phyloP scores from a whole-genome alignment of 495 filamentous ascomycete species.

The Chaetomium cochliodes region DNA sequence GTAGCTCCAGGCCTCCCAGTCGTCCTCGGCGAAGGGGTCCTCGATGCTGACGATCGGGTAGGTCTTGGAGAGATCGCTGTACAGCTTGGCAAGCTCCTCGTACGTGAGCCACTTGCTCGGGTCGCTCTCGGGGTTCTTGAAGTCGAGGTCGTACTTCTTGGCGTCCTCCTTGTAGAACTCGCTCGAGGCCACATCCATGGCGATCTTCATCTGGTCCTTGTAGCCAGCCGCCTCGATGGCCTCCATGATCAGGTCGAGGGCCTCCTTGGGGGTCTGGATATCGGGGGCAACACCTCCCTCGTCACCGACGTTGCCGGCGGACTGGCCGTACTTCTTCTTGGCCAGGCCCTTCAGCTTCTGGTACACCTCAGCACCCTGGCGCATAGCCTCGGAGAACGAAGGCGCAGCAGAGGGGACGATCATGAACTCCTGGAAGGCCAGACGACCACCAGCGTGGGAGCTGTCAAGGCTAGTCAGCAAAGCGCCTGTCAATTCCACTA shows the following conservation, averaged over 20 bases:
- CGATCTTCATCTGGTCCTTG: constrained; percentile 91
- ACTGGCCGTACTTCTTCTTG: constrained; percentile 99
- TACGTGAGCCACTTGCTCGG: constrained; percentile 96
- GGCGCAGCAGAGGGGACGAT: constrained; percentile 85
- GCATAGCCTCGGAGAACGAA: constrained; percentile 91
- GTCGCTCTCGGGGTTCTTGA: constrained; percentile 98
- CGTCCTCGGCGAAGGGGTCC: constrained; percentile 69
- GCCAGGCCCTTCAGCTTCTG: constrained; percentile 94
- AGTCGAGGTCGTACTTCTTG: constrained; percentile 99
- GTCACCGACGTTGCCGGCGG: constrained; percentile 97
- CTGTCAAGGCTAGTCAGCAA: constrained; percentile 40
- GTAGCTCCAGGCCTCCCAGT: constrained; percentile 99
- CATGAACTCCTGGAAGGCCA: constrained; percentile 99
- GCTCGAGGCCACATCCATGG: constrained; percentile 98
- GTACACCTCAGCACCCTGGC: constrained; percentile 95
- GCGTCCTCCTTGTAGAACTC: constrained; percentile 98
- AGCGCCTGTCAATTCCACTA: not conserved
- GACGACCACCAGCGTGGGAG: constrained; percentile 95
- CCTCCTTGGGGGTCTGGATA: constrained; percentile 95
- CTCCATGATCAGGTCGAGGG: constrained; percentile 92
- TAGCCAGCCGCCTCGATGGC: constrained; percentile 94
- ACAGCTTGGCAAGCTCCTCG: constrained; percentile 93
- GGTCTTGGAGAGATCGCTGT: constrained; percentile 82
- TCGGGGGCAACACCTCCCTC: constrained; percentile 99
- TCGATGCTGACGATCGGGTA: constrained; percentile 92